Conservation (phyloP, 495 filamentous ascomycete genomes). For the Talaromyces adpressus region DNA sequence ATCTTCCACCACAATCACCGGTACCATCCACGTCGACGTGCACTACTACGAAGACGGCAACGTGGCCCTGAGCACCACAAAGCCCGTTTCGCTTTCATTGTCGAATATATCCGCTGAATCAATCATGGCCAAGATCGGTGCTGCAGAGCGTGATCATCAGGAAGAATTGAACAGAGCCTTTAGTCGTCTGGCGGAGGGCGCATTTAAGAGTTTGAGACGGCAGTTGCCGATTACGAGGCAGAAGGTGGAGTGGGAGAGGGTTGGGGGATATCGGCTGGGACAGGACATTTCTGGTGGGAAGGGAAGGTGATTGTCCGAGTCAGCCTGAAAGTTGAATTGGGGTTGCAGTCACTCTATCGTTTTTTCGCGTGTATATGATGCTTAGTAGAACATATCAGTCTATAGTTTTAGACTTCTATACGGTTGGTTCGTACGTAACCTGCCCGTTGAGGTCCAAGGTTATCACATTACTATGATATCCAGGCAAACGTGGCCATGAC, state of each 20-base stretch:
- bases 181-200: conserved; percentile 77
- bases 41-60: conserved; percentile 99
- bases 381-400: neutral
- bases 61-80: conserved; percentile 80
- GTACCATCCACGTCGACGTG: conserved; percentile 54
- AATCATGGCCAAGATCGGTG: conserved; percentile 67
- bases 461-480: neutral
- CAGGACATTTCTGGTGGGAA: conserved; percentile 54
- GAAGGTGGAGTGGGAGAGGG: conserved; percentile 99
- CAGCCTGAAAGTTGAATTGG: no score
- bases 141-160: conserved; percentile 84
- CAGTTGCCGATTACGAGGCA: conserved; percentile 95
- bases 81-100: conserved; percentile 57
- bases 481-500: neutral
- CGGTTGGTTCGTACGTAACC: neutral
- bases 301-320: conserved; percentile 19
- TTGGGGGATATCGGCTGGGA: conserved; percentile 83
- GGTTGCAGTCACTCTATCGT: neutral
- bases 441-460: neutral
- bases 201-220: conserved; percentile 86
- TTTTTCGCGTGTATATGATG: neutral
- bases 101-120: conserved; percentile 55
- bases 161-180: conserved; percentile 93
- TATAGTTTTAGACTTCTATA: neutral
- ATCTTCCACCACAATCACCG: conserved; percentile 34